Percentiles rank a stretch among this genome's conserved stretches.
phyloP scores from a whole-genome alignment of 2,329 filamentous ascomycete species.

The Blastomyces emzantsi region DNA sequence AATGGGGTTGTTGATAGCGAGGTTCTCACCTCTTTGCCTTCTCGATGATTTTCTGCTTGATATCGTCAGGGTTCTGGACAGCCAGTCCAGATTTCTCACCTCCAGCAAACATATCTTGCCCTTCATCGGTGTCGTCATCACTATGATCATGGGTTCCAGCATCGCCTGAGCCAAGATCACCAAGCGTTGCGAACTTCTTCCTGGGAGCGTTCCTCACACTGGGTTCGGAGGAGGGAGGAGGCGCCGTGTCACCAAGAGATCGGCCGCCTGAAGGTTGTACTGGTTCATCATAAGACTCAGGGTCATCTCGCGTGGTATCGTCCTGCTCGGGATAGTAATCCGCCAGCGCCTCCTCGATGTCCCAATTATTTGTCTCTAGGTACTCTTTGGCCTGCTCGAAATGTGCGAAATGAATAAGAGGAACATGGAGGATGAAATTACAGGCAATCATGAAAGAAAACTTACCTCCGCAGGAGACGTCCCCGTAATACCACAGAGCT shows the following conservation, averaged over 20 bases:
- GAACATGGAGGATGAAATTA: no score
- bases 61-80: conserved; percentile 54
- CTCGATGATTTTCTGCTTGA: conserved; percentile 44
- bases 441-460: background rate
- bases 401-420: background rate
- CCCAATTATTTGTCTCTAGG: conserved; percentile 57
- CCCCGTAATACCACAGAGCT: conserved; percentile 51
- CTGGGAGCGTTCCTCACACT: conserved; percentile 26
- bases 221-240: conserved; percentile 26
- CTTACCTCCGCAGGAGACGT: conserved; percentile 42
- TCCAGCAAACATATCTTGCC: conserved; percentile 53
- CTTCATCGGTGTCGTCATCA: conserved; percentile 46
- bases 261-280: conserved; percentile 22
- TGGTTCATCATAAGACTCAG: conserved; percentile 20
- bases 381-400: conserved; percentile 54
- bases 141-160: conserved; percentile 31
- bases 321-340: conserved; percentile 50
- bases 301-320: conserved; percentile 29
- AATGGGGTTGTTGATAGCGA: conserved; percentile 15
- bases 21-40: conserved; percentile 29
- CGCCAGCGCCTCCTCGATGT: conserved; percentile 53
- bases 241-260: conserved; percentile 27
- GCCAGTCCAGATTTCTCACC: conserved; percentile 61
- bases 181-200: conserved; percentile 42
- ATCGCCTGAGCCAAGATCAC: conserved; percentile 33